Evolutionary conservation across 2,329 filamentous ascomycete species (phyloP).

Genomic region (Claviceps monticola): DNA sequence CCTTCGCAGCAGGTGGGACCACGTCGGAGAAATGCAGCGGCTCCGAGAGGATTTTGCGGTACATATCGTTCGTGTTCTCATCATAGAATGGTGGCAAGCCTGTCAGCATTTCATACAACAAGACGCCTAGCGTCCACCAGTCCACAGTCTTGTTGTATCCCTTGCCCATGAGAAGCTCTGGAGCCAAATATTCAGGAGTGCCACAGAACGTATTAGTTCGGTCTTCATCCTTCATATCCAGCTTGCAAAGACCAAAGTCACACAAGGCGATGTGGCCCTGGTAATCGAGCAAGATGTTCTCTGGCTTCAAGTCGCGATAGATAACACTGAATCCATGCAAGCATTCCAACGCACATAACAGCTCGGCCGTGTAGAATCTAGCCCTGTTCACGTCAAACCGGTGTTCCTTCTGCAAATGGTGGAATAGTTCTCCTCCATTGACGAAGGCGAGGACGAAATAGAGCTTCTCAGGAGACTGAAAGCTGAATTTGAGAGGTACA

Average conservation of each 20-base stretch:
- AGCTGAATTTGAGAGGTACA: conserved; percentile 95
- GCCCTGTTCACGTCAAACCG: conserved; percentile 96
- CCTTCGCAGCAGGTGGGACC: conserved; percentile 84
- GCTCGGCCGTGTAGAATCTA: conserved; percentile 92
- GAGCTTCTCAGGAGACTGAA: conserved; percentile 96
- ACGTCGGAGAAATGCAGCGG: conserved; percentile 93
- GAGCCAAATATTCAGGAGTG: conserved; percentile 92
- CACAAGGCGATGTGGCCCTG: conserved; percentile 95
- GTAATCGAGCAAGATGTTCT: conserved; percentile 96
- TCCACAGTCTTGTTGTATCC: conserved; percentile 97
- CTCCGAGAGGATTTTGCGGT: conserved; percentile 94
- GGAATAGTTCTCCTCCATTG: conserved; percentile 94
- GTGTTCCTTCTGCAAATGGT: conserved; percentile 92
- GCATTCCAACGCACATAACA: conserved; percentile 89
- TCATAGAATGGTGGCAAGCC: conserved; percentile 96
- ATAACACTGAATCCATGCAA: conserved; percentile 98
- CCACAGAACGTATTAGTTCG: conserved; percentile 97
- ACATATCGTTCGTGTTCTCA: conserved; percentile 99
- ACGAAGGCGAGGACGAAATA: conserved; percentile 96
- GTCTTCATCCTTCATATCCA: conserved; percentile 99
- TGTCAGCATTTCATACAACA: conserved; percentile 97
- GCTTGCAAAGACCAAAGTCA: conserved; percentile 94
- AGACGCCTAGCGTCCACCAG: conserved; percentile 96
- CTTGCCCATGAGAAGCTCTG: conserved; percentile 81
- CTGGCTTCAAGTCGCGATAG: conserved; percentile 62